Evolutionary conservation across 768 basidiomycete species (phyloP).

Genomic region (Lactarius akahatsu): DNA sequence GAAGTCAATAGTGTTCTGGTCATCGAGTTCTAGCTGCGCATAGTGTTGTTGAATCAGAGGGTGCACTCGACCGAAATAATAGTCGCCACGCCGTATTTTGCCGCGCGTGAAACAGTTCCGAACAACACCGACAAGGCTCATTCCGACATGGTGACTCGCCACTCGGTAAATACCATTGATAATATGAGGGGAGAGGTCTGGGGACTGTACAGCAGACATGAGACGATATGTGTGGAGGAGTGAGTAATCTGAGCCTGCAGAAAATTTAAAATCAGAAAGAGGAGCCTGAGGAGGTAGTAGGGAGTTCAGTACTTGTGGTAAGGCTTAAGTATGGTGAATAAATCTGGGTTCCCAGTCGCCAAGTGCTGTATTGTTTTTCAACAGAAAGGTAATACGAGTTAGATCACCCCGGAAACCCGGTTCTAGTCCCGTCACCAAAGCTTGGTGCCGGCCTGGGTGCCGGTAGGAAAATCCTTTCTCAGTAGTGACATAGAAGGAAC

Average conservation of each 20-base stretch:
- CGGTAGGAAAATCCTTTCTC: neutral
- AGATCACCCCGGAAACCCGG: neutral
- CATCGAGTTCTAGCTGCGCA: neutral
- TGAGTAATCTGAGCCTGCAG: constrained; percentile 1
- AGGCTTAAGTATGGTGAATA: neutral
- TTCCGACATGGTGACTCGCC: neutral
- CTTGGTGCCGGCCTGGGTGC: too few relatives aligned
- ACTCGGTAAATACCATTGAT: neutral
- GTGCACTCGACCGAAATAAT: neutral
- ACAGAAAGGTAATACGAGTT: neutral
- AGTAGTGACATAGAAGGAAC: neutral
- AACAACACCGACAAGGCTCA: neutral
- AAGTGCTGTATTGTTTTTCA: neutral
- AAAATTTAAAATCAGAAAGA: neutral
- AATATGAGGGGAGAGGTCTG: neutral
- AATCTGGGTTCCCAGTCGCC: neutral
- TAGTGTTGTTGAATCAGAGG: neutral
- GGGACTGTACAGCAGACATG: neutral
- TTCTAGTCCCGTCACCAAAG: too few relatives aligned
- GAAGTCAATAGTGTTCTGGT: neutral
- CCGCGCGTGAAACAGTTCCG: neutral
- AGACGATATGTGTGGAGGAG: too few relatives aligned
- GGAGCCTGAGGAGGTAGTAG: too few relatives aligned
- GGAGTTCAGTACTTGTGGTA: neutral
- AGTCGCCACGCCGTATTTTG: neutral